Evolutionary conservation across 225 moss, liverwort and hornwort species (phyloP), one percentile per base, ranked within the genome.

Genomic region (Pleurozium schreberi): DNA sequence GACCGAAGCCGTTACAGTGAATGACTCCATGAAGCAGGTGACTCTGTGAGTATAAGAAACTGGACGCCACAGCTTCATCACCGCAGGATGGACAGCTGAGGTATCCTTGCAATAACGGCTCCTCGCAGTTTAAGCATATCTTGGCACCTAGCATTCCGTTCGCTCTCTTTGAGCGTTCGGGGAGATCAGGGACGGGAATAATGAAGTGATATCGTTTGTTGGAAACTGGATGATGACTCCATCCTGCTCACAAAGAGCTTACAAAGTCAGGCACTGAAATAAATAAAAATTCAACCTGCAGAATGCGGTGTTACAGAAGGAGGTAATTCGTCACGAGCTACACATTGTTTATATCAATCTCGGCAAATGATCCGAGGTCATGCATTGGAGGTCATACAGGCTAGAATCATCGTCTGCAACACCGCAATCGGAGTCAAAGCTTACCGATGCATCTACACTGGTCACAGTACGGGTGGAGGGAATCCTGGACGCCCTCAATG

Each of bases 161-260:
- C 55, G 93, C 83, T 84, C 93, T 95, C 88, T 97, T 95, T 47
- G 97, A 96, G 64, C 99, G 95, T 60, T 96, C 97, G 43, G 95
- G 91, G 40, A 95, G 95, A 88, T 97, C 97, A 57, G 95, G 95
- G 67, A 96, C 96, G 49, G 99, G 96, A 83, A 99, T 99, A 49
- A 99, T 97, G 93, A 99, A 97, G 89, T 99, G 99, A 71, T 97
- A 99, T 40, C 99, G 95, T 88, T 95, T 97, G 84, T 96, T 99
- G 76, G 97, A 97, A 33, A 99, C 96, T 68, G 99, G 99, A 90
- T 99, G 99, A 94, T 99, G 99, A 90, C 97, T 97, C 99, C 99
- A 99, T 80, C 99, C 99, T 99, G 95, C 84, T 92, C 66, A 74
- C 22, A 45, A 63, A 60, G 43, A 30, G 57, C 57, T 80, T 34